Percentiles rank a stretch among this genome's conserved stretches.
Evolutionary conservation across 768 basidiomycete genomes (phyloP).

Genomic region (Termitomyces sp.): DNA sequence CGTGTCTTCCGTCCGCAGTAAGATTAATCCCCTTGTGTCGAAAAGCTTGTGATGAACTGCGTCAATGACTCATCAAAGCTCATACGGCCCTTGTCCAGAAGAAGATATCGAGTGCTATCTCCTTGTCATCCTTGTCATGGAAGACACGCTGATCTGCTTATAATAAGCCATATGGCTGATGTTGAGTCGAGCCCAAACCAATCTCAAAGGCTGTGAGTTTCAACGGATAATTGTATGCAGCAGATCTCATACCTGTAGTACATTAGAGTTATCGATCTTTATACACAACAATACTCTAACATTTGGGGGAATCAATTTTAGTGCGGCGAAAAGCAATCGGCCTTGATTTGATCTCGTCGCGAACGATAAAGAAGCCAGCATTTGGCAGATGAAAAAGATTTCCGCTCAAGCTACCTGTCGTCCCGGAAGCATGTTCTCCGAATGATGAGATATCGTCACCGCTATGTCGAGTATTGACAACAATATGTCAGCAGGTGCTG

Average conservation of each 20-base stretch:
- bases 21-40: not conserved
- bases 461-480: conserved; percentile 1
- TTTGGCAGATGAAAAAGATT: conserved; percentile 1
- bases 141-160: not conserved
- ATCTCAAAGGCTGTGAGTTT: not conserved
- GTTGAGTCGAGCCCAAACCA: not conserved
- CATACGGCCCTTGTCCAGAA: not conserved
- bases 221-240: not conserved
- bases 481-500: not conserved
- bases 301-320: not conserved
- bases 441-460: conserved; percentile 7
- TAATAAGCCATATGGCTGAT: not conserved
- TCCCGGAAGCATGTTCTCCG: conserved; percentile 10
- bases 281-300: not conserved
- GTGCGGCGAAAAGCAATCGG: not conserved
- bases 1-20: not conserved
- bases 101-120: not conserved
- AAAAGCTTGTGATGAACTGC: not conserved
- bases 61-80: not conserved
- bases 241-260: not conserved
- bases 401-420: conserved; percentile 10
- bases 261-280: not conserved
- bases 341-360: not conserved
- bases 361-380: not conserved
- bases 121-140: not conserved